These are phyloP conservation scores for Isoetes taiwanensis DNA, from an alignment of 75 land plant species.

Conservation along the genomic window DNA sequence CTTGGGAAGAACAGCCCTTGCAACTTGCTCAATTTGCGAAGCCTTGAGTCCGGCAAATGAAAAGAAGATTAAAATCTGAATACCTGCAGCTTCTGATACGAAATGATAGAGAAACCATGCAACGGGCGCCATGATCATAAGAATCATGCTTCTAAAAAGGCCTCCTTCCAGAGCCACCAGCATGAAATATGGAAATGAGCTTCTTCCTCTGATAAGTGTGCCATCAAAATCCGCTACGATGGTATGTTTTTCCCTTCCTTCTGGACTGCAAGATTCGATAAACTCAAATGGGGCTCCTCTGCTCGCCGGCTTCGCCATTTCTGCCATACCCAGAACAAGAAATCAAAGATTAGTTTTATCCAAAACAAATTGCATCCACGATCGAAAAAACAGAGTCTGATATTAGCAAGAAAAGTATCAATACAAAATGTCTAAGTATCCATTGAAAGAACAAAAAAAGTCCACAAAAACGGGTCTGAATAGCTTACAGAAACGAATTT, in stretches of 20 bases:
- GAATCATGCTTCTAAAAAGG: conserved; percentile 41
- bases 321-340: no score
- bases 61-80: conserved; percentile 41
- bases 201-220: conserved; percentile 29
- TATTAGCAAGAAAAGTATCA: no score
- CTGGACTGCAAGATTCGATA: conserved; percentile 41
- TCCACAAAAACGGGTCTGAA: no score
- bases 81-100: conserved; percentile 25
- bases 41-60: conserved; percentile 40
- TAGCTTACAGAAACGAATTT: no score
- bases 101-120: conserved; percentile 26
- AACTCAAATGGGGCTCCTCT: conserved; percentile 9
- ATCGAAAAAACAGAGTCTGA: no score
- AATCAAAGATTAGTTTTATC: no score
- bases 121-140: conserved; percentile 55
- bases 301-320: background rate
- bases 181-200: conserved; percentile 79
- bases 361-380: no score
- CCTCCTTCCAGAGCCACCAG: conserved; percentile 82
- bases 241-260: conserved; percentile 20
- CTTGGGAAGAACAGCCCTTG: conserved; percentile 92
- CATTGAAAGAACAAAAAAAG: no score
- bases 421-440: no score
- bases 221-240: conserved; percentile 74
- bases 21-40: conserved; percentile 55